Conservation (phyloP, 208 protist species). For the Perkinsela sp. region DNA sequence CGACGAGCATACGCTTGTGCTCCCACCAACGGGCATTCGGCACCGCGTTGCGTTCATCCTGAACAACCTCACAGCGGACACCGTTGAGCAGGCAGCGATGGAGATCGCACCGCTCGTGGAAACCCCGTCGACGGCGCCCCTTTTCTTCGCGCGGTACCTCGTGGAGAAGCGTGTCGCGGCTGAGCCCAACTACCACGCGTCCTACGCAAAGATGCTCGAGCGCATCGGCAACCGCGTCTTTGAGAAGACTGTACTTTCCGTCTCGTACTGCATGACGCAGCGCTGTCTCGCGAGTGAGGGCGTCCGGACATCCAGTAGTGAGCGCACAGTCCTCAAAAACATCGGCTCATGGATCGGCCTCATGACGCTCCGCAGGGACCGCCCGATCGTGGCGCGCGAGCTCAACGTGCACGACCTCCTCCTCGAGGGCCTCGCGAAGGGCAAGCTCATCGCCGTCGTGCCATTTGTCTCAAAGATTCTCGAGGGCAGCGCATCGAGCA, state of each 20-base stretch:
- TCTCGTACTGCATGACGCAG: conserved; percentile 52
- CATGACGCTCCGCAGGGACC: conserved; percentile 87
- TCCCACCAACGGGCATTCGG: conserved; percentile 48
- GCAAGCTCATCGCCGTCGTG: conserved; percentile 74
- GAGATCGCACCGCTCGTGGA: conserved; percentile 34
- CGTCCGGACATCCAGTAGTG: conserved; percentile 51
- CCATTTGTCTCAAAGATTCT: conserved; percentile 84
- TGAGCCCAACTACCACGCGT: conserved; percentile 87
- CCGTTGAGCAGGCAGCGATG: conserved; percentile 35
- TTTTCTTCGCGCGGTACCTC: conserved; percentile 82
- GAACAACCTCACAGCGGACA: conserved; percentile 54
- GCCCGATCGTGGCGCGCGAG: conserved; percentile 76
- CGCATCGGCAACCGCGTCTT: conserved; percentile 44
- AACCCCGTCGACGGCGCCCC: conserved; percentile 34
- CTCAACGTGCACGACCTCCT: conserved; percentile 80
- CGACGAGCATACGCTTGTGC: conserved; percentile 14
- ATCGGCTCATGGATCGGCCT: conserved; percentile 87
- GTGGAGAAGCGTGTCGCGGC: conserved; percentile 88
- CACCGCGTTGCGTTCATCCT: conserved; percentile 70
- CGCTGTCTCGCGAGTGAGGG: conserved; percentile 69
- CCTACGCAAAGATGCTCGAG: conserved; percentile 60
- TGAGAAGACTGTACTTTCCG: conserved; percentile 31
- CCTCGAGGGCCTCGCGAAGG: conserved; percentile 67
- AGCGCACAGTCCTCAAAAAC: conserved; percentile 86
- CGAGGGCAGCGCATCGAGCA: conserved; percentile 37